Evolutionary conservation across 768 basidiomycete genomes (phyloP).

Genomic region (Collybia sp.): DNA sequence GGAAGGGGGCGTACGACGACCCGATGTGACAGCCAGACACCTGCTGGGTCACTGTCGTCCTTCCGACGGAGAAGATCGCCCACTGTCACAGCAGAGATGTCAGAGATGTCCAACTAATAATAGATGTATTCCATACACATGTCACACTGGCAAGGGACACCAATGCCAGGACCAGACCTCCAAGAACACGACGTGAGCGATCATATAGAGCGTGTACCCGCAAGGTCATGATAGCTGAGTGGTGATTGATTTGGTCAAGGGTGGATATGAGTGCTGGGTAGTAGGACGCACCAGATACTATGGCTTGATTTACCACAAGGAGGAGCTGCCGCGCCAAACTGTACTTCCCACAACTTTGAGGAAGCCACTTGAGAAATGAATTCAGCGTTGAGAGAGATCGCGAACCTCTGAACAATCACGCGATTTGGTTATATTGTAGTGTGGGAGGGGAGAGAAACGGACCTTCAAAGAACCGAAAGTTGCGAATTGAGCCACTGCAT

Average conservation of each 20-base stretch:
- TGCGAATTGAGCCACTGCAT: conserved; percentile 22
- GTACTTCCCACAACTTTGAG: conserved; percentile 33
- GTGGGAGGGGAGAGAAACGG: conserved; percentile 1
- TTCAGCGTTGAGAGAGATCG: neutral
- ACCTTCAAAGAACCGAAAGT: conserved; percentile 17
- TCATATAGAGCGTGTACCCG: conserved; percentile 49
- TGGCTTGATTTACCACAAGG: conserved; percentile 37
- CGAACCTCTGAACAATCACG: conserved; percentile 10
- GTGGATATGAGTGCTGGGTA: too few relatives aligned
- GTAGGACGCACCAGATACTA: conserved; percentile 36
- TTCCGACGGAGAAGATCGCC: conserved; percentile 37
- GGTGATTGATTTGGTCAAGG: neutral
- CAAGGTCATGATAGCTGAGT: conserved; percentile 35
- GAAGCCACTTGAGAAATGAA: neutral
- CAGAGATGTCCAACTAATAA: neutral
- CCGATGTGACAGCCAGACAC: conserved; percentile 31
- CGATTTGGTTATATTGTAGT: neutral
- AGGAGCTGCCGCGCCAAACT: conserved; percentile 34
- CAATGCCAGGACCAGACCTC: conserved; percentile 26
- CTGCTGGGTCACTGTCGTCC: conserved; percentile 13
- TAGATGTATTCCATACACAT: conserved; percentile 26
- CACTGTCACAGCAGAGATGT: conserved; percentile 26
- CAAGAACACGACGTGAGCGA: conserved; percentile 32
- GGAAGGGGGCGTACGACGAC: conserved; percentile 23
- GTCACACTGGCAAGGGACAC: conserved; percentile 22